A percentile compares a stretch with the other conserved stretches of the same genome.
Conservation (phyloP, 1,284 basidiomycete species). For the Cystobasidium sp. region DNA sequence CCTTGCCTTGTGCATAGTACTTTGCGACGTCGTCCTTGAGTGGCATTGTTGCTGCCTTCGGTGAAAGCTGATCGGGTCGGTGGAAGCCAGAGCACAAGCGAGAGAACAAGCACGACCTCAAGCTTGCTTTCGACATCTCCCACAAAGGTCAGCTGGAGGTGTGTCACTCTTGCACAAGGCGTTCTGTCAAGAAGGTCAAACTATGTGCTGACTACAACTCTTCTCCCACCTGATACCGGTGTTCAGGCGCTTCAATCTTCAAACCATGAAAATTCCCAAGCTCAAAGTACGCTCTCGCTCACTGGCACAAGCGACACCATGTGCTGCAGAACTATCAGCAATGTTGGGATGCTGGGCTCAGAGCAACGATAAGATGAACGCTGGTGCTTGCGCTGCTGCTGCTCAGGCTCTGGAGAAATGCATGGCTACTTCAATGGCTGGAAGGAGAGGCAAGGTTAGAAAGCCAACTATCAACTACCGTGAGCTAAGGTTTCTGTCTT, state of each 20-base stretch:
- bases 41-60: constrained; percentile 13
- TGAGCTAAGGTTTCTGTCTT: constrained; percentile 6
- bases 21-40: constrained; percentile 25
- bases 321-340: constrained; percentile 73
- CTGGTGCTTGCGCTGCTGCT: constrained; percentile 66
- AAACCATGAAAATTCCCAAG: constrained; percentile 70
- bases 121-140: background rate
- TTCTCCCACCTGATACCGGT: too few species aligned
- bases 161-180: too few species aligned
- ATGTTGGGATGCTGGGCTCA: constrained; percentile 95
- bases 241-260: too few species aligned
- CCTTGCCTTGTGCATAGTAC: constrained; percentile 26
- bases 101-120: background rate
- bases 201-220: too few species aligned
- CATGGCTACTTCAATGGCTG: constrained; percentile 63
- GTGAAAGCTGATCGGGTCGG: background rate
- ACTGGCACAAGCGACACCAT: constrained; percentile 68
- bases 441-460: constrained; percentile 37
- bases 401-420: constrained; percentile 76
- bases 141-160: background rate
- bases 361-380: constrained; percentile 70
- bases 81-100: constrained; percentile 12
- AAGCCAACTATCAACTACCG: constrained; percentile 44
- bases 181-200: too few species aligned
- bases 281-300: constrained; percentile 80